Percentiles rank a stretch among this genome's conserved stretches.
phyloP scores from a whole-genome alignment of 805 yeast species.

The Ascoidea rubescens region DNA sequence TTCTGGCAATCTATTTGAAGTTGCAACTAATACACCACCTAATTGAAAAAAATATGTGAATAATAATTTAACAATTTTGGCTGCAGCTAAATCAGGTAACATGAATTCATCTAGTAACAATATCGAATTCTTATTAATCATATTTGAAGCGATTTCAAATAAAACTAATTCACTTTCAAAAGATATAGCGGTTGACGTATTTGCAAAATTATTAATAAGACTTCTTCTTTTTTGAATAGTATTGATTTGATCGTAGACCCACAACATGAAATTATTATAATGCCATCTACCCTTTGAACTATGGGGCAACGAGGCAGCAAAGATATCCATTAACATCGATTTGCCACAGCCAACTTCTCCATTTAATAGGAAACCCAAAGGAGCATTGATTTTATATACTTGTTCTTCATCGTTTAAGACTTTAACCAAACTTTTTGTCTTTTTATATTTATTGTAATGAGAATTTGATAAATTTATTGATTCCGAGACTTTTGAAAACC shows the following conservation, averaged over 20 bases:
- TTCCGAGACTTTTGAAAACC: slow-evolving; percentile 8
- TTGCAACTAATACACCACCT: slow-evolving; percentile 66
- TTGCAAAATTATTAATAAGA: slow-evolving; percentile 13
- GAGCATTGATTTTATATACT: slow-evolving; percentile 23
- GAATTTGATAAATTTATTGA: not conserved
- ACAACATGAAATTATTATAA: slow-evolving; percentile 52
- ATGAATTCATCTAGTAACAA: slow-evolving; percentile 61
- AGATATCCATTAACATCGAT: slow-evolving; percentile 59
- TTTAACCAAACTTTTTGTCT: slow-evolving; percentile 22
- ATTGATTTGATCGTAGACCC: slow-evolving; percentile 55
- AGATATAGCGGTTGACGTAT: too few species aligned
- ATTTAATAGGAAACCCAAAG: slow-evolving; percentile 45
- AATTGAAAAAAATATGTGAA: slow-evolving; percentile 58
- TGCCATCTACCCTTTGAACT: slow-evolving; percentile 57
- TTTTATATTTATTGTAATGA: slow-evolving; percentile 6
- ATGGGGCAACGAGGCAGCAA: slow-evolving; percentile 52
- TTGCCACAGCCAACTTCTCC: slow-evolving; percentile 70
- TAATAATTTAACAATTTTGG: slow-evolving; percentile 49
- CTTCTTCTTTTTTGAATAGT: slow-evolving; percentile 31
- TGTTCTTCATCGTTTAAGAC: slow-evolving; percentile 50
- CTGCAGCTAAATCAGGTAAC: slow-evolving; percentile 66
- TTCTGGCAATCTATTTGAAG: slow-evolving; percentile 60
- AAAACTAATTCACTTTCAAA: slow-evolving; percentile 51
- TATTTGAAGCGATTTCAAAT: slow-evolving; percentile 51
- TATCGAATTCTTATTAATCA: slow-evolving; percentile 44